Evolutionary conservation across 495 filamentous ascomycete species (phyloP).

Genomic region (Tuber microsphaerosporum): DNA sequence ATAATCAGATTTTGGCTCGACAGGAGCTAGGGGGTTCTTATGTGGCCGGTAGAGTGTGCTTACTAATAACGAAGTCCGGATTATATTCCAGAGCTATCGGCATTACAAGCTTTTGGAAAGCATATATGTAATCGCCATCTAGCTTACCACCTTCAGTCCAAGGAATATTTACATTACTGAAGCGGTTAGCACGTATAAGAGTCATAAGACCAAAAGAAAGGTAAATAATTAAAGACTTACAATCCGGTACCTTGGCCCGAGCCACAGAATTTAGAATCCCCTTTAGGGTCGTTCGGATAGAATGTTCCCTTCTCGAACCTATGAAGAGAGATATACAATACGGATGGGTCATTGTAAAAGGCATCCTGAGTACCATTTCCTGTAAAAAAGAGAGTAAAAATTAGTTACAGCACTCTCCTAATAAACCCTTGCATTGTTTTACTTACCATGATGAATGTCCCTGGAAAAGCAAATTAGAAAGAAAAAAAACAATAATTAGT

Average conservation of each 20-base stretch:
- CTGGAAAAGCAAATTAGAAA: constrained; percentile 38
- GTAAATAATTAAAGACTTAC: constrained; percentile 40
- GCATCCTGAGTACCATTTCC: constrained; percentile 96
- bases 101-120: constrained; percentile 96
- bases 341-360: constrained; percentile 88
- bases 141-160: constrained; percentile 91
- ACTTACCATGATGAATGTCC: constrained; percentile 59
- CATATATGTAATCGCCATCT: constrained; percentile 92
- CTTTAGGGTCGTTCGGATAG: constrained; percentile 73
- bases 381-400: constrained; percentile 46
- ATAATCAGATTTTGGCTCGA: constrained; percentile 3
- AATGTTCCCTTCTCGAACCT: constrained; percentile 74
- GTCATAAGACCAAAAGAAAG: background rate
- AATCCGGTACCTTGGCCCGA: constrained; percentile 63
- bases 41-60: constrained; percentile 19
- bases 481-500: constrained; percentile 37
- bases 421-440: background rate
- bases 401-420: background rate
- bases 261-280: constrained; percentile 70
- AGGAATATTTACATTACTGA: constrained; percentile 86
- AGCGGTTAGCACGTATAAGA: constrained; percentile 3
- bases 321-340: constrained; percentile 95
- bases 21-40: background rate
- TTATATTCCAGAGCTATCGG: constrained; percentile 87
- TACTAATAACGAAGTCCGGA: constrained; percentile 83